Evolutionary conservation across 1,284 basidiomycete genomes (phyloP).

Genomic region (Heterobasidion occidentale): DNA sequence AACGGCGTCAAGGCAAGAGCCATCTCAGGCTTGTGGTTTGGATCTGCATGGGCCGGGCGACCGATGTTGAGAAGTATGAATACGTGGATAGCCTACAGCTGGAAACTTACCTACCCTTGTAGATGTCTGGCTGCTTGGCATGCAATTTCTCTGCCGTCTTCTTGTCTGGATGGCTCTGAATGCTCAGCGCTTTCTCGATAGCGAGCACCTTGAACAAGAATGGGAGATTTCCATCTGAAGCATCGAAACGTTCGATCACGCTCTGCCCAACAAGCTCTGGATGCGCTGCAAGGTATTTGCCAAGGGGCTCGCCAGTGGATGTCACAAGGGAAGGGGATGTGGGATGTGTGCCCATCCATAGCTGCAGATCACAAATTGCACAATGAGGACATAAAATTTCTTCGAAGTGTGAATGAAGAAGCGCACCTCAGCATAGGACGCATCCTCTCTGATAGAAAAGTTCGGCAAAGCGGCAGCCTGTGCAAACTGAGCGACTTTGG

Average conservation of each 20-base stretch:
- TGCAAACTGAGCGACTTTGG: conserved; percentile 57
- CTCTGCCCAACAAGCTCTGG: conserved; percentile 62
- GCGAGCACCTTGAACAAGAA: conserved; percentile 94
- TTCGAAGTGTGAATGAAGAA: conserved; percentile 4
- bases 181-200: conserved; percentile 91
- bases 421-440: conserved; percentile 60
- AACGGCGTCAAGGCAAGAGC: conserved; percentile 92
- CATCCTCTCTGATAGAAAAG: conserved; percentile 43
- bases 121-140: conserved; percentile 71
- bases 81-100: not conserved
- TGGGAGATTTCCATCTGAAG: conserved; percentile 69
- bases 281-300: conserved; percentile 52
- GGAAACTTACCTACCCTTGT: conserved; percentile 62
- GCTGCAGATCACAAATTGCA: conserved; percentile 31
- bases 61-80: not conserved
- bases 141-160: conserved; percentile 75
- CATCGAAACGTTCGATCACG: conserved; percentile 58
- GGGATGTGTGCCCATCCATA: conserved; percentile 99
- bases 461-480: conserved; percentile 29
- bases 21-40: conserved; percentile 98
- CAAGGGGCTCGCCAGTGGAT: conserved; percentile 33
- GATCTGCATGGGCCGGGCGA: conserved; percentile 42
- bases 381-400: conserved; percentile 1
- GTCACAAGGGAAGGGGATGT: conserved; percentile 72
- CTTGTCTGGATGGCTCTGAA: conserved; percentile 98